These are phyloP conservation scores for Fragilaria crotonensis DNA, from an alignment of 108 stramenopile species.

Conservation along the genomic window DNA sequence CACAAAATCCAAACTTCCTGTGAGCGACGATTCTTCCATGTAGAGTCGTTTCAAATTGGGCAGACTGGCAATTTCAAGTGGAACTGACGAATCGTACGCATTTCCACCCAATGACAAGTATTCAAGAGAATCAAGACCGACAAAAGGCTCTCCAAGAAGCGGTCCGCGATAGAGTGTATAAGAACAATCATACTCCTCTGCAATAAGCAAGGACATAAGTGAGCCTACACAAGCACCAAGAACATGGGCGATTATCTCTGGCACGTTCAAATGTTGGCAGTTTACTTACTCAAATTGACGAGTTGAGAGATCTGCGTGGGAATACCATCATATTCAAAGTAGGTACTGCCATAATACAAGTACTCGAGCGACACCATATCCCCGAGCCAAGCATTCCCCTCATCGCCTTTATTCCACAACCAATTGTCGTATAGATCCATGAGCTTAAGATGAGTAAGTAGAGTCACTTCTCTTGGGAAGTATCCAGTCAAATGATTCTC, in stretches of 20 bases:
- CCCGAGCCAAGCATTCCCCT: slow-evolving; percentile 12
- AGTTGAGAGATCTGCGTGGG: slow-evolving; percentile 1
- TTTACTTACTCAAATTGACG: too few species aligned
- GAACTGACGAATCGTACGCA: neutral
- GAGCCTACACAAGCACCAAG: too few species aligned
- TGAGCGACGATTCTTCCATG: neutral
- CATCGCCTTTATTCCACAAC: slow-evolving; percentile 7
- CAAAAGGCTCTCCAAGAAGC: neutral
- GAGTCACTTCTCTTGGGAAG: neutral
- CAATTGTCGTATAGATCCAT: slow-evolving; percentile 1
- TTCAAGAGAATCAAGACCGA: neutral
- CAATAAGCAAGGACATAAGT: too few species aligned
- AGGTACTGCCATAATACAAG: neutral
- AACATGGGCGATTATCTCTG: too few species aligned
- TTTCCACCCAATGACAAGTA: neutral
- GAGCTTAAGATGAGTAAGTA: neutral
- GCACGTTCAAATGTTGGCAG: too few species aligned
- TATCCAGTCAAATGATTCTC: neutral
- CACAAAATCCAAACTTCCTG: neutral
- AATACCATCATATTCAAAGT: slow-evolving; percentile 7
- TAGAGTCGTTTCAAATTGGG: neutral
- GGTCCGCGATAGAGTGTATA: neutral
- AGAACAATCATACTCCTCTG: neutral
- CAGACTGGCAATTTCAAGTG: neutral
- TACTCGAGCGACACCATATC: slow-evolving; percentile 7